These are phyloP conservation scores for Pleochaeta shiraiana DNA, from an alignment of 2,329 filamentous ascomycete genomes.

Conservation along the genomic window DNA sequence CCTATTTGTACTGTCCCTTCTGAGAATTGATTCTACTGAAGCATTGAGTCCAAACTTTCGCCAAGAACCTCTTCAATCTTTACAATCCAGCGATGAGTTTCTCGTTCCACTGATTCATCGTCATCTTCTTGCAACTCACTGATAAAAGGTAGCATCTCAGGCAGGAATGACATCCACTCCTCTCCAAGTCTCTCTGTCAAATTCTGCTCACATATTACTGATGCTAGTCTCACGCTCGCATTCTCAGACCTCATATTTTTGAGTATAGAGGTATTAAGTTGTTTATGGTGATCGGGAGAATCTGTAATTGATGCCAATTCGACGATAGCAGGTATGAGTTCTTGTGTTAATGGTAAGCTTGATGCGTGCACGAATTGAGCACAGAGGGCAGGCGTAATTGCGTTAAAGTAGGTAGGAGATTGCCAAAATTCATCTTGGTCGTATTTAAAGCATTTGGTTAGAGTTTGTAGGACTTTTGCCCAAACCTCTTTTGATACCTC, in stretches of 20 bases:
- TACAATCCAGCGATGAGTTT: constrained; percentile 76
- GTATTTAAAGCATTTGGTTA: constrained; percentile 59
- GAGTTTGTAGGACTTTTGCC: constrained; percentile 44
- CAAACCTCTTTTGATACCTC: constrained; percentile 38
- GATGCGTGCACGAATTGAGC: constrained; percentile 36
- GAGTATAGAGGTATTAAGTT: constrained; percentile 60
- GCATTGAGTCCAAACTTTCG: constrained; percentile 79
- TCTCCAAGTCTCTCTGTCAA: constrained; percentile 67
- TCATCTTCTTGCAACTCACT: constrained; percentile 94
- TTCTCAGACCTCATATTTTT: constrained; percentile 55
- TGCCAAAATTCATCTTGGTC: constrained; percentile 97
- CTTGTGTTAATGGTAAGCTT: constrained; percentile 23
- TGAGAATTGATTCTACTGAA: constrained; percentile 41
- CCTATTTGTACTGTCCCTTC: no score
- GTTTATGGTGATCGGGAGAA: constrained; percentile 76
- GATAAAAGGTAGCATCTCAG: constrained; percentile 93
- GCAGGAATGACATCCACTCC: constrained; percentile 78
- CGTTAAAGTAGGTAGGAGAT: constrained; percentile 63
- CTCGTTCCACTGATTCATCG: constrained; percentile 76
- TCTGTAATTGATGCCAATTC: constrained; percentile 63
- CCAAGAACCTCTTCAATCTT: constrained; percentile 77
- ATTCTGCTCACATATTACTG: constrained; percentile 59
- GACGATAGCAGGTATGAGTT: constrained; percentile 53
- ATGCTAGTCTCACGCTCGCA: constrained; percentile 52
- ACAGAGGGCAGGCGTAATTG: constrained; percentile 47